Conservation (phyloP, 2,329 filamentous ascomycete genomes). For the Aspergillus piperis region DNA sequence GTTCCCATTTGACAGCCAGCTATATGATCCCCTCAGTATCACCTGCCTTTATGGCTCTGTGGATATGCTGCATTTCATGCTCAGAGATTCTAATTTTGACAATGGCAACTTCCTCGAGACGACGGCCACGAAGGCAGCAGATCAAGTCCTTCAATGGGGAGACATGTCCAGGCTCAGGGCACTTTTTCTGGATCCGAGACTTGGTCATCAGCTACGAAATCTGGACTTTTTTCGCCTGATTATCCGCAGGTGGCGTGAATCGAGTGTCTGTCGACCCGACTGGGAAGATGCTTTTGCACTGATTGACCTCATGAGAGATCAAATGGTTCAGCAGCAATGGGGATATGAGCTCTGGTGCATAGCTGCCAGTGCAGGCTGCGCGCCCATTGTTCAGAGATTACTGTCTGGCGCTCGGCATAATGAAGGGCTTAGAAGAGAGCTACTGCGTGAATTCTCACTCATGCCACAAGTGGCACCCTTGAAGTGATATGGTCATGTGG, state of each 20-base stretch:
- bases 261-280: conserved; percentile 4
- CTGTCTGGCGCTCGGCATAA: neutral
- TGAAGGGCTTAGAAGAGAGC: neutral
- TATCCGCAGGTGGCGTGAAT: conserved; percentile 13
- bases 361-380: conserved; percentile 27
- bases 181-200: conserved; percentile 18
- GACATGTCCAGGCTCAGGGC: conserved; percentile 27
- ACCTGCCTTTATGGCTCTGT: conserved; percentile 38
- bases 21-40: conserved; percentile 41
- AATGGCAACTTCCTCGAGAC: conserved; percentile 16
- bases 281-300: conserved; percentile 17
- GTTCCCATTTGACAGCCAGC: conserved; percentile 32
- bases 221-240: conserved; percentile 13
- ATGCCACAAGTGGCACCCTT: too few relatives aligned
- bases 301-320: conserved; percentile 21
- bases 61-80: conserved; percentile 32
- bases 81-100: conserved; percentile 24
- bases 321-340: conserved; percentile 27
- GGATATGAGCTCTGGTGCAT: conserved; percentile 26
- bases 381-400: conserved; percentile 26
- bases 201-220: conserved; percentile 24
- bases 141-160: conserved; percentile 32
- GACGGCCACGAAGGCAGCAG: conserved; percentile 22
- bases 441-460: neutral
- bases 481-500: too few relatives aligned